Evolutionary conservation across 345 rosid genomes (phyloP), one percentile per base, ranked within the genome.

Genomic region (Rubroshorea leprosula): DNA sequence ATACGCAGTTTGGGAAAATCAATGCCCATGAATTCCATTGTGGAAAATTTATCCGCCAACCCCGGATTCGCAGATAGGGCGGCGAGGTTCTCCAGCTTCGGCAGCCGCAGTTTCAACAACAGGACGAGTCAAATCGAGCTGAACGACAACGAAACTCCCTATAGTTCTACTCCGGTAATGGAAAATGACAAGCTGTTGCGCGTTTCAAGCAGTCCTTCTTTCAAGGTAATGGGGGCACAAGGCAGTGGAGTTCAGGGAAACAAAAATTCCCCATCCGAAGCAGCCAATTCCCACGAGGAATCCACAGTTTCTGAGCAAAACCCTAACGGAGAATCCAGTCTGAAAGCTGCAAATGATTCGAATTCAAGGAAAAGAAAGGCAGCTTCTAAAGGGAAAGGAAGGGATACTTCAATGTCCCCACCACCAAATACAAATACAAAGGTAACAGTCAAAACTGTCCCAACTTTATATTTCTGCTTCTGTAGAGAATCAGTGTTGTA

Each of bases 31-130:
- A 66, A 71, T 58, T 69, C 87, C 25, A 65, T 51, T 0, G 74
- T 73, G n/a, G 75, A 76, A 0, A 83, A 75, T 11, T 78, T 81
- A 66, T 66, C 81, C 4, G 85, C 86, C 11, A 92, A 86, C 54
- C 84, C 88, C 2, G 89, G 92, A 58, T 89, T 89, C 13, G 86
- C 86, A 0, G 92, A 81, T 62, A 73, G 92, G 41, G 96, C 94
- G 0, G 93, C 93, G 0, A 81, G 68, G 68, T 83, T 78, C 52
- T 73, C 96, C 5, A 74, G 86, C 68, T 81, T 84, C 8, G 85
- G 92, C 2, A 86, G 83, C 72, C 70, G 80, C 62, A 91, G 90
- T 60, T 81, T 84, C 66, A 85, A 91, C 35, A 83, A 80, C 29
- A 57, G 83, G 51, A 66, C 70, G 0, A 19, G 61, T 66, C 67